A percentile compares a stretch with the other conserved stretches of the same genome.
phyloP scores from a whole-genome alignment of 768 basidiomycete species.

The Boletus rex-veris region DNA sequence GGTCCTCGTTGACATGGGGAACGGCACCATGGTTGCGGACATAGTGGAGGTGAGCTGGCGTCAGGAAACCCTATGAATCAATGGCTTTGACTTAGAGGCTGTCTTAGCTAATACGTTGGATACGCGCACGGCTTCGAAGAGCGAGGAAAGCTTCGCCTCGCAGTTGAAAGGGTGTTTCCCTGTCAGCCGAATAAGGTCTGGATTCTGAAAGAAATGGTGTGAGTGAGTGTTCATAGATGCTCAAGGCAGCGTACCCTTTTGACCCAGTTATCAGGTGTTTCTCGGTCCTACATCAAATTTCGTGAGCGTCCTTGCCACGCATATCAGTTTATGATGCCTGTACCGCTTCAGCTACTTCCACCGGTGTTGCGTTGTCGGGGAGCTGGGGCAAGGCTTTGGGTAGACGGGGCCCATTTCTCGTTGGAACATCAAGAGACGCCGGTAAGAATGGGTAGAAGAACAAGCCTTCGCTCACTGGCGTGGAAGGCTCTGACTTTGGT shows the following conservation, averaged over 20 bases:
- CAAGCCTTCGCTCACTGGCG: background rate
- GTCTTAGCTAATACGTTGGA: background rate
- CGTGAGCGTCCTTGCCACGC: background rate
- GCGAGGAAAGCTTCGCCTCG: slow-evolving; percentile 44
- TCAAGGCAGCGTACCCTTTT: slow-evolving; percentile 24
- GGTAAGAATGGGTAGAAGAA: slow-evolving; percentile 19
- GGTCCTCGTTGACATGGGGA: slow-evolving; percentile 41
- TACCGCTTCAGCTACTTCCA: slow-evolving; percentile 24
- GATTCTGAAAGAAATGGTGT: slow-evolving; percentile 19
- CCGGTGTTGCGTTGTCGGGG: slow-evolving; percentile 20
- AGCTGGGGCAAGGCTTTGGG: slow-evolving; percentile 23
- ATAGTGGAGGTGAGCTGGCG: slow-evolving; percentile 50
- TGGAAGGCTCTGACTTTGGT: background rate
- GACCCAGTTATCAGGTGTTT: slow-evolving; percentile 43
- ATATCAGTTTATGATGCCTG: background rate
- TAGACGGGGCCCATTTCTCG: slow-evolving; percentile 20
- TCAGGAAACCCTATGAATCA: slow-evolving; percentile 46
- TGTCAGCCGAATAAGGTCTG: slow-evolving; percentile 47
- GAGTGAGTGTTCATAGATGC: background rate
- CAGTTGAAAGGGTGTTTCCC: slow-evolving; percentile 62
- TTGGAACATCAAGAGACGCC: slow-evolving; percentile 13
- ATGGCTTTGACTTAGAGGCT: background rate
- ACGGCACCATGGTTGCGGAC: slow-evolving; percentile 66
- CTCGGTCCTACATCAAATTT: slow-evolving; percentile 22
- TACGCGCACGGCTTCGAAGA: slow-evolving; percentile 38